Evolutionary conservation across 2,329 filamentous ascomycete species (phyloP).

Genomic region (Alternaria novae-zelandiae): DNA sequence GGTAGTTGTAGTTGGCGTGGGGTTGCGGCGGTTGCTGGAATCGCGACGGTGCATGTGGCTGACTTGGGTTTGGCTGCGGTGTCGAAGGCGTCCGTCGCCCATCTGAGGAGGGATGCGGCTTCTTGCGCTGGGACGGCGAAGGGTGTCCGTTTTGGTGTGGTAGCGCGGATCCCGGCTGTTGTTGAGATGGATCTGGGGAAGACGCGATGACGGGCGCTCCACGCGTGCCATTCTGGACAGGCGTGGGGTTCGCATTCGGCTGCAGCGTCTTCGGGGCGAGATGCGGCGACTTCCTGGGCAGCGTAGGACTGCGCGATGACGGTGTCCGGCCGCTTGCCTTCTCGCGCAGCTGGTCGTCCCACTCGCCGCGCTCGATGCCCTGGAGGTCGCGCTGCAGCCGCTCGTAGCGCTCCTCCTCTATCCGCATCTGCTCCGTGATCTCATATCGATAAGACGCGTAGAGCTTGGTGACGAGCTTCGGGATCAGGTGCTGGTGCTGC

Average conservation of each 20-base stretch:
- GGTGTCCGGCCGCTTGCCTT: constrained; percentile 28
- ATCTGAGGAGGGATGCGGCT: constrained; percentile 20
- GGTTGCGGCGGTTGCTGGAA: constrained; percentile 32
- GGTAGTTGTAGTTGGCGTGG: constrained; percentile 39
- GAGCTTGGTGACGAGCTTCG: constrained; percentile 72
- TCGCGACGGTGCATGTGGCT: constrained; percentile 24
- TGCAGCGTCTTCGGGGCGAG: constrained; percentile 25
- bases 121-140: constrained; percentile 39
- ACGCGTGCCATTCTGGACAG: constrained; percentile 14
- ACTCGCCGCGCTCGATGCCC: constrained; percentile 68
- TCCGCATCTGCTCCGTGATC: constrained; percentile 71
- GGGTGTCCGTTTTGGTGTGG: constrained; percentile 23
- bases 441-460: constrained; percentile 77
- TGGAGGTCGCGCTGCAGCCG: constrained; percentile 71
- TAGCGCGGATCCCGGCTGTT: not conserved
- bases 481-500: constrained; percentile 71
- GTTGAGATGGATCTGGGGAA: constrained; percentile 13
- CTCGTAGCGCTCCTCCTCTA: constrained; percentile 74
- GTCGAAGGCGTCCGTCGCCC: constrained; percentile 20
- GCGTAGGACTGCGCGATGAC: constrained; percentile 31
- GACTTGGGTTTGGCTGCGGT: constrained; percentile 23
- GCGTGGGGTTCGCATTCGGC: constrained; percentile 13
- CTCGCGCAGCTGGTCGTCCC: constrained; percentile 53
- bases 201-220: constrained; percentile 12
- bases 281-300: constrained; percentile 34